Conservation (phyloP, 2,329 filamentous ascomycete genomes). For the Alternaria rosae region DNA sequence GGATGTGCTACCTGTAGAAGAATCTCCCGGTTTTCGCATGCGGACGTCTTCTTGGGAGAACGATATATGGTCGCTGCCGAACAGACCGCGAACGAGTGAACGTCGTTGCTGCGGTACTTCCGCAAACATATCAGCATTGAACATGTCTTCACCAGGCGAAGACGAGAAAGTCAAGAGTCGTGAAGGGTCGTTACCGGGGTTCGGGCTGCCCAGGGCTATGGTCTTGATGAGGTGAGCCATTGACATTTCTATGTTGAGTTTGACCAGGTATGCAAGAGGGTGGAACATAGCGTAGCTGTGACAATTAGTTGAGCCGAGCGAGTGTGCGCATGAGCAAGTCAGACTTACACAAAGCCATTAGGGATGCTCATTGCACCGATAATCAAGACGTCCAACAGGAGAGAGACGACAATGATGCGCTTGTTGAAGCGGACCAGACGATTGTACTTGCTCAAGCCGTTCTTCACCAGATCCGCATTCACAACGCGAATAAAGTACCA, state of each 20-base stretch:
- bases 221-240: slow-evolving; percentile 52
- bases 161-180: neutral
- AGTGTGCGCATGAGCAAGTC: neutral
- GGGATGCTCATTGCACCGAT: slow-evolving; percentile 54
- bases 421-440: slow-evolving; percentile 37
- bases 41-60: neutral
- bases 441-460: slow-evolving; percentile 38
- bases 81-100: slow-evolving; percentile 16
- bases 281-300: slow-evolving; percentile 57
- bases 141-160: neutral
- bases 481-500: slow-evolving; percentile 37
- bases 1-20: slow-evolving; percentile 12
- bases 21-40: slow-evolving; percentile 15
- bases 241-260: slow-evolving; percentile 51
- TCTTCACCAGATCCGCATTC: slow-evolving; percentile 32
- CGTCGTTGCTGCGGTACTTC: slow-evolving; percentile 10
- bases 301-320: neutral
- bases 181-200: neutral
- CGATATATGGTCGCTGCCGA: slow-evolving; percentile 3
- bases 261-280: slow-evolving; percentile 57
- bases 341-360: slow-evolving; percentile 49
- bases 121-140: slow-evolving; percentile 1
- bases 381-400: slow-evolving; percentile 45
- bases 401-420: slow-evolving; percentile 33
- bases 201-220: slow-evolving; percentile 22